Evolutionary conservation across 2,329 filamentous ascomycete genomes (phyloP), one percentile per base, ranked within the genome.

Genomic region (Apiospora saccharicola): DNA sequence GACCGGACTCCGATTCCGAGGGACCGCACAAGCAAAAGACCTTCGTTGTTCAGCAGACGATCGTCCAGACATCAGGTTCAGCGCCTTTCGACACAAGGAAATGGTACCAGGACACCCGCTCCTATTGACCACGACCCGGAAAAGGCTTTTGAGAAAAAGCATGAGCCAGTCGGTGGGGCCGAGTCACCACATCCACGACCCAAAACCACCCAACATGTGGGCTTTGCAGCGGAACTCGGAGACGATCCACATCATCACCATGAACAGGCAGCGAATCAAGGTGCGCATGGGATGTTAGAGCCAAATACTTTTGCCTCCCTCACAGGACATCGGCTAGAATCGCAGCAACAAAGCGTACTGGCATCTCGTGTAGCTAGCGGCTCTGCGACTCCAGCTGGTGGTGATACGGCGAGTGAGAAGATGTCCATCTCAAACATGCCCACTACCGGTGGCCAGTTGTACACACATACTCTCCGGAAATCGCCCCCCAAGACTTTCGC

Each of bases 381-480:
- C 57, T n/a, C 57, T 64, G 57, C 57, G 30, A 41, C 57, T 3
- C 57, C 57, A 41, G 57, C 24, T 34, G 67, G 43, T 19, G 47
- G 26, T 14, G 80, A 37, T 77, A 75, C 14, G 43, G 86, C 86
- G 70, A 83, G 79, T 51, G 86, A 88, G 74, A 83, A 81, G 51
- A 77, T 85, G 4, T 81, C 83, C 3, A 78, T 81, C 5, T 81
- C 82, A 0, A 81, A 80, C 67, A 72, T 74, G 4, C 74, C 74
- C 0, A 79, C 80, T 3, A 83, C 81, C 1, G 75, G 61, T n/a
- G 79, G 82, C 4, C 78, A 85, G 69, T 79, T 83, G 3, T 98
- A 98, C 81, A 97, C 94, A 0, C 89, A 91, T 71, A 87, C 88
- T 67, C 90, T 95, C 61, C 90, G 91, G 47, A 83, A 90, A 10